Evolutionary conservation across 192 early-diverging fungal species (phyloP), one percentile per base, ranked within the genome.

Genomic region (Geosiphon pyriformis): DNA sequence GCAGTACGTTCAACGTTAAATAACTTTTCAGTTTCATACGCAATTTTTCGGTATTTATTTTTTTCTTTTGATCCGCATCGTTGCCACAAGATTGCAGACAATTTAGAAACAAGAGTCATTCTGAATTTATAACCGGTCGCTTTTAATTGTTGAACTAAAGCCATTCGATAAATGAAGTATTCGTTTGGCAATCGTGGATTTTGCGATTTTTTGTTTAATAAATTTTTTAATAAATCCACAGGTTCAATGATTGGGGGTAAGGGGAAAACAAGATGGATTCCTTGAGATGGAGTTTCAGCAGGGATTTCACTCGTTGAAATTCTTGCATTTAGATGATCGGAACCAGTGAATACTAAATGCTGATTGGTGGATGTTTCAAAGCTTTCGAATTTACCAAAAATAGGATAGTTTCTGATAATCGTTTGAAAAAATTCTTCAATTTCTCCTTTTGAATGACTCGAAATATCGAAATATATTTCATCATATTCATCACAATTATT

Each of bases 161-260:
- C 52, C 0, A 20, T 23, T 2, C 64, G 50, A 42, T 65, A 65
- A 55, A 65, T 65, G 30, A 65, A 55, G 54, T 54, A 65, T 55
- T 52, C 64, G 42, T 65, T 65, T 23, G 52, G 52, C 30, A 55
- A 23, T 54, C 50, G 48, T 32, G 61, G 46, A 20, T 23, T 22
- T 10, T 48, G 48, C 11, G 48, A 12, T 42, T 60, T 35, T 2
- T 23, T 18, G 3, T 34, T 48, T 51, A 32, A 51, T 17, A 51
- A 22, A 10, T 61, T 61, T 2, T 11, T 3, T 23, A 61, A 23
- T 46, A 61, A 46, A 42, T 22, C 17, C 15, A 46, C 11, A 0
- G 59, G 31, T 26, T 61, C 59, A 18, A 61, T 61, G 12, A 2
- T 11, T 27, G 59, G 59, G 10, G 59, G 59, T 18, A 47, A 61